Base-by-base conservation (phyloP, 2,329 filamentous ascomycete species). In the Chaetomium strumarium region DNA sequence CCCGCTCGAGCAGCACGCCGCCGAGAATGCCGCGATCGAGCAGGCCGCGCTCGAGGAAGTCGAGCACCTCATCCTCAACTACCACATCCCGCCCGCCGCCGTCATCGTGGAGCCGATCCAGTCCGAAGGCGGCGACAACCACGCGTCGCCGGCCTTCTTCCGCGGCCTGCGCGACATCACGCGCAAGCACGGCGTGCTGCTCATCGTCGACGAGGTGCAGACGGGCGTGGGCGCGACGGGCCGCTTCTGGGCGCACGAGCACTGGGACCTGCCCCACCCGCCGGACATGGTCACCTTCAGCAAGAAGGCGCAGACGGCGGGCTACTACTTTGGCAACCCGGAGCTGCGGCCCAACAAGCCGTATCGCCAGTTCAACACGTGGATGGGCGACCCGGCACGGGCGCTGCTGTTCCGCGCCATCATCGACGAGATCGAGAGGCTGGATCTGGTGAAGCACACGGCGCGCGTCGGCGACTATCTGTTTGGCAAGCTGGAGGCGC, bases 301-400 rank as follows among this genome's bases (percentile, higher is more conserved):
- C 66, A 96, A 96, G 78, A 96, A 96, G 78, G 91, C 90, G 3
- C 90, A 96, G 74, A 88, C 90, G 2, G 90, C 91, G 7, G 90
- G 90, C 33, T 96, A 92, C 79, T 96, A 93, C 78, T 96, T 84
- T 67, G 86, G 86, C 56, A 85, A 93, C 77, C 79, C 82, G 10
- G 83, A 81, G 39, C 78, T 96, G 61, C 79, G 88, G 12, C 90
- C 90, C 57, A 95, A 95, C 77, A 91, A 91, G 79, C 87, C 91
- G 6, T 96, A 95, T 77, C 85, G 90, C 57, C 90, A 96, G 73
- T 96, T 96, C 79, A 96, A 96, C 78, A 96, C 90, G 45, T 96
- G 90, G 90, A 95, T 96, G 86, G 90, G 90, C 64, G 90, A 96
- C 73, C 90, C 90, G 14, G 85, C 86, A 13, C 84, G 89, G 55